Evolutionary conservation across 2,329 filamentous ascomycete species (phyloP).

Genomic region (Hypoxylon rubiginosum): DNA sequence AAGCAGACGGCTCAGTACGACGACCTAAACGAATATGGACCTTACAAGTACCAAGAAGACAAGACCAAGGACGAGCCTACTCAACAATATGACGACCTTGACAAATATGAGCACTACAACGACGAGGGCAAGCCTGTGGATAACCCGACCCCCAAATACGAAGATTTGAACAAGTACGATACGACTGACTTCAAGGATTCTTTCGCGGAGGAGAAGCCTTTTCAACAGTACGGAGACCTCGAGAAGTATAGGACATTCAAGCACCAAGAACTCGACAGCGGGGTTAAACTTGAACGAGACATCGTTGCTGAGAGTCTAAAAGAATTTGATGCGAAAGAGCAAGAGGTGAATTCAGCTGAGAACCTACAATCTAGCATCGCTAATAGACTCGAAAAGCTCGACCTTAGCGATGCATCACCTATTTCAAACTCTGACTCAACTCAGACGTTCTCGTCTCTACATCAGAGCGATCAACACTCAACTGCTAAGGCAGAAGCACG

Average conservation of each 20-base stretch:
- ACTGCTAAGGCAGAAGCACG: slow-evolving; percentile 37
- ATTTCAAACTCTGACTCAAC: slow-evolving; percentile 1
- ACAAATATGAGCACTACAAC: slow-evolving; percentile 57
- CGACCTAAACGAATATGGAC: not conserved
- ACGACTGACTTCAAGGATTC: slow-evolving; percentile 45
- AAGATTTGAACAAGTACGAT: slow-evolving; percentile 58
- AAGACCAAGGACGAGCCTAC: not conserved
- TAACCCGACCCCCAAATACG: slow-evolving; percentile 48
- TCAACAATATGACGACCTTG: slow-evolving; percentile 57
- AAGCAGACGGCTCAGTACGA: not conserved
- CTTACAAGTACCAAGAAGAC: not conserved
- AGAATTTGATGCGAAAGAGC: slow-evolving; percentile 56
- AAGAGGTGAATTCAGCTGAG: slow-evolving; percentile 19
- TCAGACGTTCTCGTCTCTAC: slow-evolving; percentile 1
- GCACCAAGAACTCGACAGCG: slow-evolving; percentile 54
- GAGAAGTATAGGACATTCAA: slow-evolving; percentile 56
- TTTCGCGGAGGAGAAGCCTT: slow-evolving; percentile 45
- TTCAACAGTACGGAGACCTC: slow-evolving; percentile 57
- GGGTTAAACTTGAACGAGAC: slow-evolving; percentile 50
- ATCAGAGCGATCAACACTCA: not conserved
- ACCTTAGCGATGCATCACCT: slow-evolving; percentile 32
- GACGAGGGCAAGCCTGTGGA: slow-evolving; percentile 48
- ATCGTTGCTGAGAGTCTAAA: slow-evolving; percentile 53
- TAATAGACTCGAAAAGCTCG: slow-evolving; percentile 39
- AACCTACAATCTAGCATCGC: slow-evolving; percentile 17